These are phyloP conservation scores for Benincasa hispida DNA, from an alignment of 306 rosid genomes.

Conservation along the genomic window DNA sequence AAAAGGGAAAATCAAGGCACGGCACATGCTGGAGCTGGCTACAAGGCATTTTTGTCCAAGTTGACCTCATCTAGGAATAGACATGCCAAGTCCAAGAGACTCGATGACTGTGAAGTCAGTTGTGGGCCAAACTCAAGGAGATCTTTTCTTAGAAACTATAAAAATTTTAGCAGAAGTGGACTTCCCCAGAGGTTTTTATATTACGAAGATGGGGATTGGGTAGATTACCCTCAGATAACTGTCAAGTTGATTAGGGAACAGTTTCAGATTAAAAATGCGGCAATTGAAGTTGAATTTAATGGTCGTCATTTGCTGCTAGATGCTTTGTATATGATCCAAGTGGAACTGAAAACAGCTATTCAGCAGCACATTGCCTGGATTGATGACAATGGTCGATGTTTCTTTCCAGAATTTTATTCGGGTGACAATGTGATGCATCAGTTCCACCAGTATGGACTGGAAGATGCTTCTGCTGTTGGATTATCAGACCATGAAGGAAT, in stretches of 20 bases:
- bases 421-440: neutral
- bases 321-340: constrained; percentile 16
- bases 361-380: constrained; percentile 20
- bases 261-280: constrained; percentile 10
- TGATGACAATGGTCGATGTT: constrained; percentile 19
- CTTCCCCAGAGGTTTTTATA: constrained; percentile 14
- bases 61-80: constrained; percentile 6
- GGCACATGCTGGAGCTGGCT: constrained; percentile 6
- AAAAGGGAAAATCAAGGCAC: constrained; percentile 1
- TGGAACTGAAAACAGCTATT: constrained; percentile 14
- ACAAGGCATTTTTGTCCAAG: neutral
- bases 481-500: constrained; percentile 3
- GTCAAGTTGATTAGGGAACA: constrained; percentile 12
- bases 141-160: constrained; percentile 11
- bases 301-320: constrained; percentile 14
- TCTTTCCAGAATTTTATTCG: constrained; percentile 15
- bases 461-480: constrained; percentile 8
- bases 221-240: constrained; percentile 10
- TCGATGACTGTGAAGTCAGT: neutral
- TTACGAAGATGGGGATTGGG: constrained; percentile 19
- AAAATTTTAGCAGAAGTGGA: constrained; percentile 20
- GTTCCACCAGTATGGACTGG: constrained; percentile 1
- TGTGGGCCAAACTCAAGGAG: constrained; percentile 1
- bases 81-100: constrained; percentile 9
- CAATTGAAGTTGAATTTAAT: constrained; percentile 13